Evolutionary conservation across 1,284 basidiomycete genomes (phyloP), one percentile per base, ranked within the genome.

Genomic region (Irpex lacteus): DNA sequence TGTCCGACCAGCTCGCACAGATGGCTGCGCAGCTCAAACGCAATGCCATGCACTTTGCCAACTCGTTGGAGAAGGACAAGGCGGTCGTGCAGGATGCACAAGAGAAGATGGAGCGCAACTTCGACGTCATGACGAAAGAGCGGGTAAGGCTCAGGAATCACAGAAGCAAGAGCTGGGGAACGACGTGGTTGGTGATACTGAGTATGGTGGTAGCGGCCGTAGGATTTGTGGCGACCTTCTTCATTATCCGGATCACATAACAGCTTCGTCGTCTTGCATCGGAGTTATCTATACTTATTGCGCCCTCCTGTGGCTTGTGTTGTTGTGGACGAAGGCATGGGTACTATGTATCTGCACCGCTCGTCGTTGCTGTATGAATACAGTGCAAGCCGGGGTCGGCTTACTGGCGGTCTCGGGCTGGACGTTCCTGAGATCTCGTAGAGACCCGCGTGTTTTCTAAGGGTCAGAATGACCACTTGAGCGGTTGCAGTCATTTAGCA

Each of bases 11-110:
- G 72, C 84, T 94, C 18, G 87, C 88, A 0, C 76, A 84, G 52
- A 94, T 94, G 92, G 89, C 91, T 1, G 78, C 84, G 1, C 92
- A 94, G 73, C 83, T 94, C 56, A 88, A 88, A 70, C 81, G 82
- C 26, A 94, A 94, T 68, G 86, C 90, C 0, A 71, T 86, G 1
- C 85, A 92, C 67, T 93, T 94, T 71, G 83, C 87, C 3, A 80
- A 81, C 2, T 78, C 86, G 11, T 78, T 94, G 1, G 84, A 77
- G 53, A 85, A 85, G 64, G 92, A 94, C 72, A 84, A 87, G 71
- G 78, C 79, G 0, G 79, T 91, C 7, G 73, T 94, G 11, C 82
- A 81, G 32, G 81, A 80, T 19, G 81, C 88, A 50, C 81, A 87
- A 66, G 80, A 83, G 72, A 92, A 92, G 76, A 70, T 94, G 8